Evolutionary conservation across 495 filamentous ascomycete genomes (phyloP).

Genomic region (Tuber aestivum): DNA sequence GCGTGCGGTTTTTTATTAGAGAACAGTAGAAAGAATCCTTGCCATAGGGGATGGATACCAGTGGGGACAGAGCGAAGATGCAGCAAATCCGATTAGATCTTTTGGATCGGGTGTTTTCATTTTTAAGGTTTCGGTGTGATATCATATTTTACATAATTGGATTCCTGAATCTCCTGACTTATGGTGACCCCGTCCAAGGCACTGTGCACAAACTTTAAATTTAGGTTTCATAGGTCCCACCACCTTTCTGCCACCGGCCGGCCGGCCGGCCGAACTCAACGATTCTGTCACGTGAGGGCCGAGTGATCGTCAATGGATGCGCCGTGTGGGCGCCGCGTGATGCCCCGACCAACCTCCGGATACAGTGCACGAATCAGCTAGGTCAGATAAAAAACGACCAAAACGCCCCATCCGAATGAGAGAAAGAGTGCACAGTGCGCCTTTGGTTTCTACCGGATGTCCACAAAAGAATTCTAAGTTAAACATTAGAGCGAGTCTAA

Average conservation of each 20-base stretch:
- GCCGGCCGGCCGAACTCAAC: not conserved
- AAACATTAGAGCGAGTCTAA: not conserved
- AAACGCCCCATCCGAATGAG: not conserved
- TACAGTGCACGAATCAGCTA: not conserved
- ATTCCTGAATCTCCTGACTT: not conserved
- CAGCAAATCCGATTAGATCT: too few species aligned
- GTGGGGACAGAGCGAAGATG: too few species aligned
- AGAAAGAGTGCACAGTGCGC: not conserved
- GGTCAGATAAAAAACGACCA: not conserved
- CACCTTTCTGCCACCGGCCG: too few species aligned
- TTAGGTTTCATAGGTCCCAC: not conserved
- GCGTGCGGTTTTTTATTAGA: too few species aligned
- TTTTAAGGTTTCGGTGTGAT: too few species aligned
- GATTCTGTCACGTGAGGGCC: not conserved
- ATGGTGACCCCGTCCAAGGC: not conserved
- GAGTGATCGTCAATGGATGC: not conserved
- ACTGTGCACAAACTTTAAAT: not conserved
- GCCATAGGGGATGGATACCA: too few species aligned
- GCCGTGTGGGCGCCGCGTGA: not conserved
- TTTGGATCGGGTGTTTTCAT: too few species aligned
- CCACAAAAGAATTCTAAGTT: not conserved
- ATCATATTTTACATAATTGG: too few species aligned
- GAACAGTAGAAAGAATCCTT: too few species aligned
- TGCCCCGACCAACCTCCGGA: not conserved
- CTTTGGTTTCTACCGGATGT: not conserved